Evolutionary conservation across 208 protist genomes (phyloP), one percentile per base, ranked within the genome.

Genomic region (Wallacemonas sp.): DNA sequence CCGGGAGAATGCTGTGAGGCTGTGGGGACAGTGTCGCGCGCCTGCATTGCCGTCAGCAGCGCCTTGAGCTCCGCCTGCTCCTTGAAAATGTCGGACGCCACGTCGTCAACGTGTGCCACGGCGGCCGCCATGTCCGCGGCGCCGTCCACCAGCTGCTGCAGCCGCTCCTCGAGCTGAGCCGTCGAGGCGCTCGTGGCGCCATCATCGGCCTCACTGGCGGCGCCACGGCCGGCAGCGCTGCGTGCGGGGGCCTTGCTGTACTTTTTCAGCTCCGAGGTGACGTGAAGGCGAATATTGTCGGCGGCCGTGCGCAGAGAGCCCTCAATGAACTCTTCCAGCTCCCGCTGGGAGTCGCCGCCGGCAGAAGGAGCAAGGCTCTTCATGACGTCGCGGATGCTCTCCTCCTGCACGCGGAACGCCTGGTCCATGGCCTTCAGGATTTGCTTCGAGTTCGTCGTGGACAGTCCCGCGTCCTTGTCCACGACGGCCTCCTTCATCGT

Each of bases 351-450:
- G 52, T 80, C 72, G 14, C 69, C 39, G 3, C 32, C 10, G 20
- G n/a, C n/a, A n/a, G 20, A 63, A n/a, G 29, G 55, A 29, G 5
- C 50, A 36, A 28, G 22, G 38, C 26, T 39, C n/a, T 50, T 59
- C 45, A 28, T 52, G 33, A 42, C 46, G 65, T 44, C 44, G 25
- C 39, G 22, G 32, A 93, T 39, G n/a, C 66, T 62, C 57, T 87
- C 82, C 50, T 87, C 81, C 55, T 93, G 84, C 33, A 72, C 36
- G 12, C 61, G 67, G 20, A 79, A 70, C 3, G 82, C 70, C 52
- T 77, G 72, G 54, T 87, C 74, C 31, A 91, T 77, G 12, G 82
- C 80, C 38, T 74, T 70, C 41, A 80, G 64, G 22, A 90, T 59
- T 45, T 59, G 63, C 41, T 28, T 66, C 11, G 42, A 33, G n/a